Evolutionary conservation across 305 asterid species (phyloP).

Genomic region (Withania somnifera): DNA sequence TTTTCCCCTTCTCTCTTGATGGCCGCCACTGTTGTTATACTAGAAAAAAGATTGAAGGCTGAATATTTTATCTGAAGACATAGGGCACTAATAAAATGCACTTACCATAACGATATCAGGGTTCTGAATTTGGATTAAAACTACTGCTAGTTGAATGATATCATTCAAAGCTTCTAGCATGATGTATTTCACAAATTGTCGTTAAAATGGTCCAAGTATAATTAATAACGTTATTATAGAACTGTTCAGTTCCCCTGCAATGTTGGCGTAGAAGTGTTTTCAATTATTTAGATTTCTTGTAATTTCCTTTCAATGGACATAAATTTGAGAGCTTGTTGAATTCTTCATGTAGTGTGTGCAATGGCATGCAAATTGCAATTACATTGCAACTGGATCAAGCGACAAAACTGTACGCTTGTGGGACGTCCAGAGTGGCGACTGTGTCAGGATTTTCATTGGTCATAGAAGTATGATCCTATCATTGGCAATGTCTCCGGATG

Average conservation of each 20-base stretch:
- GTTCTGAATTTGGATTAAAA: neutral
- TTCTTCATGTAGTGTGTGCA: conserved; percentile 57
- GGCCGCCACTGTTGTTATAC: neutral
- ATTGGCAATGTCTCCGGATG: conserved; percentile 92
- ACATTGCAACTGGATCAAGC: conserved; percentile 93
- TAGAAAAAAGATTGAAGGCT: neutral
- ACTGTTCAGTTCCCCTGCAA: neutral
- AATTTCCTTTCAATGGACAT: neutral
- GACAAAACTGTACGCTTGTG: conserved; percentile 95
- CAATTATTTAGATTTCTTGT: neutral
- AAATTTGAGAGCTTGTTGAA: neutral
- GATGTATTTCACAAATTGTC: neutral
- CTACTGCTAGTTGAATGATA: neutral
- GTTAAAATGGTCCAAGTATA: neutral
- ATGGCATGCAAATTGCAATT: conserved; percentile 96
- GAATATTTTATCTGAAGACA: neutral
- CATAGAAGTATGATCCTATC: conserved; percentile 82
- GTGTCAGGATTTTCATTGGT: conserved; percentile 87
- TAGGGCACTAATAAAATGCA: neutral
- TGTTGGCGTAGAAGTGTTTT: neutral
- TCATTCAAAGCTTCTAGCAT: neutral
- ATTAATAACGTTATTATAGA: neutral
- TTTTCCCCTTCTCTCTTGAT: neutral
- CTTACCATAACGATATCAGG: neutral
- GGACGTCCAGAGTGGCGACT: conserved; percentile 94